A percentile compares a stretch with the other conserved stretches of the same genome.
These are phyloP conservation scores for Capronia americana DNA, from an alignment of 2,329 filamentous ascomycete genomes.

Conservation along the genomic window DNA sequence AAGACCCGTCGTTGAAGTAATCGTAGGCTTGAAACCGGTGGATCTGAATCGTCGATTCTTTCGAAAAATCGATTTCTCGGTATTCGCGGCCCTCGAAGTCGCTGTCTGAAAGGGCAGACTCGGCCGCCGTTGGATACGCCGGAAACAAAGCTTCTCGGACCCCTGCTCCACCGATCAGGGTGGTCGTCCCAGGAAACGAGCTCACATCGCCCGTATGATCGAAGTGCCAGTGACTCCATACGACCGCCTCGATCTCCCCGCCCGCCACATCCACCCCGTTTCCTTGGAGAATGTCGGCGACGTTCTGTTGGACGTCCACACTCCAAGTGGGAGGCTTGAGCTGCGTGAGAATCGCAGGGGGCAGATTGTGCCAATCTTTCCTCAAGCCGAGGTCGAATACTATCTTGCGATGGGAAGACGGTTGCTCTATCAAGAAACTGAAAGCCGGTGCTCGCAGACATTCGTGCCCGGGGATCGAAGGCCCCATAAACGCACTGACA, in stretches of 20 bases:
- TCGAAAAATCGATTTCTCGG: constrained; percentile 36
- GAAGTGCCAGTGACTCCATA: constrained; percentile 43
- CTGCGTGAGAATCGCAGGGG: constrained; percentile 23
- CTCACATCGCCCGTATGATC: constrained; percentile 60
- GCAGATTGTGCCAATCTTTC: constrained; percentile 39
- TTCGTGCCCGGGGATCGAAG: constrained; percentile 17
- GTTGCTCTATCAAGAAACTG: constrained; percentile 28
- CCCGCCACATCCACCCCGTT: constrained; percentile 35
- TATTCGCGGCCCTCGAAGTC: constrained; percentile 43
- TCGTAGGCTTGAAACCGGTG: constrained; percentile 51
- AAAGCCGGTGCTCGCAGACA: constrained; percentile 18
- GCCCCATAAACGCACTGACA: constrained; percentile 16
- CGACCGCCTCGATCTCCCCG: constrained; percentile 41
- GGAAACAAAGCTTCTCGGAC: constrained; percentile 52
- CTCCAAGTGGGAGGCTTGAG: constrained; percentile 19
- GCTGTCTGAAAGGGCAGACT: constrained; percentile 46
- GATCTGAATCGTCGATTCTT: constrained; percentile 47
- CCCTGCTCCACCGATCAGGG: constrained; percentile 61
- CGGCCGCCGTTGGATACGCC: constrained; percentile 52
- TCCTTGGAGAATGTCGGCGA: constrained; percentile 41
- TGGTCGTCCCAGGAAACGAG: constrained; percentile 54
- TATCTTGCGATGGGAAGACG: constrained; percentile 20
- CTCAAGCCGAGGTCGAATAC: constrained; percentile 41
- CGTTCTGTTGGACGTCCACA: constrained; percentile 39
- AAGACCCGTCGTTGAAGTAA: constrained; percentile 44